Evolutionary conservation across 2,329 filamentous ascomycete species (phyloP).

Genomic region (Alternaria burnsii): DNA sequence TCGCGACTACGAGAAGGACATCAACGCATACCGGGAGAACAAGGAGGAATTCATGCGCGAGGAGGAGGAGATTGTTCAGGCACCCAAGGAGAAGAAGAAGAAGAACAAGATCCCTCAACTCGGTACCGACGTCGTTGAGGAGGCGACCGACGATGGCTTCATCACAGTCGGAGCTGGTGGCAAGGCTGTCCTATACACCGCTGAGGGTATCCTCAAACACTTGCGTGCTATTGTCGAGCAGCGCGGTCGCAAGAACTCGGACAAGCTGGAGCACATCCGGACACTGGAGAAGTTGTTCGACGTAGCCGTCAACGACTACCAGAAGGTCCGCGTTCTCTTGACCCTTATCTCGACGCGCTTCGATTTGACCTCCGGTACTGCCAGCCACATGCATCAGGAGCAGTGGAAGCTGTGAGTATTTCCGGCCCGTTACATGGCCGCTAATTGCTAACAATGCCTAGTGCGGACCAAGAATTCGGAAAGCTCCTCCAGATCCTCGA

Average conservation of each 20-base stretch:
- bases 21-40: slow-evolving; percentile 85
- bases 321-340: slow-evolving; percentile 89
- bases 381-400: slow-evolving; percentile 87
- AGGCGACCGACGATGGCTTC: slow-evolving; percentile 84
- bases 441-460: slow-evolving; percentile 27
- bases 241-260: slow-evolving; percentile 98
- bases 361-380: slow-evolving; percentile 82
- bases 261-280: slow-evolving; percentile 91
- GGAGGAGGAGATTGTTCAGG: slow-evolving; percentile 78
- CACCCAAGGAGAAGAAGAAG: slow-evolving; percentile 50
- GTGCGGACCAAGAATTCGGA: slow-evolving; percentile 84
- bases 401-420: slow-evolving; percentile 82
- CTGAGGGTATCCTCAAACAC: slow-evolving; percentile 98
- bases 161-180: slow-evolving; percentile 88
- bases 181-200: slow-evolving; percentile 88
- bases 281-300: slow-evolving; percentile 96
- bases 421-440: background rate
- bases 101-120: slow-evolving; percentile 61
- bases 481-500: slow-evolving; percentile 82
- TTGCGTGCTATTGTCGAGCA: slow-evolving; percentile 92
- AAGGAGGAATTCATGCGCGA: slow-evolving; percentile 90
- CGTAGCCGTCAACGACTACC: slow-evolving; percentile 89
- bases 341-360: slow-evolving; percentile 94
- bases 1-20: slow-evolving; percentile 88
- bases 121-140: slow-evolving; percentile 60